Base-by-base conservation (phyloP, 75 land plant species). In the Cunninghamia lanceolata region DNA sequence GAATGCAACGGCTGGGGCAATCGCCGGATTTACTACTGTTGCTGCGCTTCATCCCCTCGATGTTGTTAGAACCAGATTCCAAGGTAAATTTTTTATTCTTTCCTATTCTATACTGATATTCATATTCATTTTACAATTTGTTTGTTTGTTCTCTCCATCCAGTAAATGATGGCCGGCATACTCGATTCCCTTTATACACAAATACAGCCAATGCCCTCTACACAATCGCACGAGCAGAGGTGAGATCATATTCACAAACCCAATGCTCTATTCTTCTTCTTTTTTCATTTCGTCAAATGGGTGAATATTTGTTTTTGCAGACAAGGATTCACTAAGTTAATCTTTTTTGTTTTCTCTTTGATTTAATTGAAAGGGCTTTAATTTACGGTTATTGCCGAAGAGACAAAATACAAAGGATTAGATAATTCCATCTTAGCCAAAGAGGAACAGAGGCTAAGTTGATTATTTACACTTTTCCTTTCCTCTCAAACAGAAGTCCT, bases 21-120 rank as follows among this genome's bases (percentile, higher is more conserved):
- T 91, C 28, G 96, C 99, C 46, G 99, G 99, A 43, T 89, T 98
- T 85, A 91, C 96, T 82, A 96, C 98, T 84, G 96, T 94, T 83
- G 94, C 95, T 15, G 86, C 91, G 13, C 90, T 94, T 73, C 98
- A 98, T 77, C 99, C 99, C 4, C 96, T 98, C 38, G 99, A 98
- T 87, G 93, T 98, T 85, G 94, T 98, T 77, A 96, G 99, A 87
- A 98, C 99, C 14, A 89, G 99, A 38, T 98, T 98, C 83, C 97
- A 95, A 91, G 99, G 99, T 95, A 53, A 73, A 15, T n/a, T 39
- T 39, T 53, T 39, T 50, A 2, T 45, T 28, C 43, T 28, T 46
- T 21, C 78, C n/a, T 79, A 13, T 34, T 74, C 34, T 66, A 19
- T 63, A 73, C 76, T 63, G n/a, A 38, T 45, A 17, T 76, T 88